Evolutionary conservation across 208 protist genomes (phyloP), one percentile per base, ranked within the genome.

Genomic region (Willaertia magna): DNA sequence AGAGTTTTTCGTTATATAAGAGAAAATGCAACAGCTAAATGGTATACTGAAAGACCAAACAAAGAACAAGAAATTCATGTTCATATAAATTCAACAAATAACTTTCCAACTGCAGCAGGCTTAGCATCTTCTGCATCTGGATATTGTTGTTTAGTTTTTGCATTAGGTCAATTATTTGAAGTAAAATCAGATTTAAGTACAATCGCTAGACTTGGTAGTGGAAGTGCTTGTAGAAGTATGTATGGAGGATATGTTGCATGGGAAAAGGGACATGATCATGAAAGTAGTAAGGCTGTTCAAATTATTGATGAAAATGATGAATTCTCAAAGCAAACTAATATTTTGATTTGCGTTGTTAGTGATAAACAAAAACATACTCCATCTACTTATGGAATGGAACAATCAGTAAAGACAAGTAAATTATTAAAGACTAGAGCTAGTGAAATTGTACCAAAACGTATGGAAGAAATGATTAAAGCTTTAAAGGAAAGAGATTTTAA

Each of bases 21-120:
- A n/a, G 22, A 51, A 22, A n/a, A 16, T n/a, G 18, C 78, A 48
- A 83, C 79, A 18, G 67, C 87, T 48, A 86, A 85, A 59, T 84
- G 85, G 87, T 74, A 85, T 51, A 81, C 82, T 46, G 22, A 86
- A 83, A 61, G 86, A 79, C 55, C 55, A 67, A 67, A 67, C n/a
- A 43, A 85, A 51, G 46, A 86, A 84, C 82, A 88, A 87, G 40
- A 89, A 74, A 52, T 93, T 75, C 91, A 93, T 87, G 93, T 97
- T 47, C 94, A 95, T 87, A 96, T 99, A 81, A 91, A 93, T 43
- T 98, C 96, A 22, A 90, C 94, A 55, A 99, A 99, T 93, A 98
- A 98, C 91, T 99, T 99, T 85, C 98, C 98, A 42, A 99, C 98
- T 22, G 98, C 98, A 4, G 98, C 97, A 48, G 98, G 98, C 34